Evolutionary conservation across 768 basidiomycete genomes (phyloP).

Genomic region (Megacollybia marginata): DNA sequence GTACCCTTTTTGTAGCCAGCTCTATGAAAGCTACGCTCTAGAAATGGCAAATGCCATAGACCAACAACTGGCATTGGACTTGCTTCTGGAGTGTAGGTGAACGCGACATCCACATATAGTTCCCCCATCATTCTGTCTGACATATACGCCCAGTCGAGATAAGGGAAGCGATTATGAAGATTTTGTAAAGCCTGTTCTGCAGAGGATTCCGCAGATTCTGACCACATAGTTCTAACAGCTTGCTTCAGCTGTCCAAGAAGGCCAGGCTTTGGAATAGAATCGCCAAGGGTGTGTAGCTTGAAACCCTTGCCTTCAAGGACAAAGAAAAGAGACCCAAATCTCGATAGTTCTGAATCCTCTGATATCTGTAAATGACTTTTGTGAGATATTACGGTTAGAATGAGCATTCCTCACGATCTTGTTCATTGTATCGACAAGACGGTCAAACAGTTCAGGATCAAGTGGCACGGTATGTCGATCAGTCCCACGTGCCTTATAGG

Average conservation of each 20-base stretch:
- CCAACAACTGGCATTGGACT: not conserved
- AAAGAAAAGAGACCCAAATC: not conserved
- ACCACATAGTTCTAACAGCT: not conserved
- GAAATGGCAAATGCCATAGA: not conserved
- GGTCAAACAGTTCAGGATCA: not conserved
- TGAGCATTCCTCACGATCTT: not conserved
- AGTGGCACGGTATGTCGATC: not conserved
- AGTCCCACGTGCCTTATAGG: not conserved
- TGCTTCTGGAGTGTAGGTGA: not conserved
- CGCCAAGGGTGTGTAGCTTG: not conserved
- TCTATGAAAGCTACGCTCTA: not conserved
- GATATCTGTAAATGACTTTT: not conserved
- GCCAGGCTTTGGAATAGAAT: not conserved
- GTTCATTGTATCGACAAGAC: not conserved
- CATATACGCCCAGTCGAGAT: not conserved
- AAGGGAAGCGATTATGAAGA: not conserved
- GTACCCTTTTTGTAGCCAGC: not conserved
- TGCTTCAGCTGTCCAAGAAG: not conserved
- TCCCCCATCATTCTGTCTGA: not conserved
- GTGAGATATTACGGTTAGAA: not conserved
- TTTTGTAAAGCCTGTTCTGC: not conserved
- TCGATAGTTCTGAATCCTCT: not conserved
- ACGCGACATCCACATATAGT: not conserved
- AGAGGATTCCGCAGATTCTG: not conserved
- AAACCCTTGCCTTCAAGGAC: not conserved